phyloP scores from a whole-genome alignment of 257 asterid genomes.

The Knoxia roxburghii region DNA sequence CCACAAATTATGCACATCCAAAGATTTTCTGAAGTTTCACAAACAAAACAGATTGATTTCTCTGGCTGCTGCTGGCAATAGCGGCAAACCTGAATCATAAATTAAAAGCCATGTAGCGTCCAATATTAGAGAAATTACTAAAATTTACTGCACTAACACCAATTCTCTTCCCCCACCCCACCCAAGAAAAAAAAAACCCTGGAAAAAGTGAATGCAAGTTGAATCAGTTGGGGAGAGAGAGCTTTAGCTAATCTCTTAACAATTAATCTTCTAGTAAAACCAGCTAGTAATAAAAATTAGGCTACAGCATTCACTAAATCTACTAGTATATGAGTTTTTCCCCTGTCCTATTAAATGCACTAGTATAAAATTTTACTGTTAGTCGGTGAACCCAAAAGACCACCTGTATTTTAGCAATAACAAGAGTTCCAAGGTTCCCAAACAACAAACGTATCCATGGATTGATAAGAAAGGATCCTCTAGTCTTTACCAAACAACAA shows the following conservation, averaged over 20 bases:
- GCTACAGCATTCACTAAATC: neutral
- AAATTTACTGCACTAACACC: neutral
- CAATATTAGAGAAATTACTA: neutral
- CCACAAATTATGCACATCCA: slow-evolving; percentile 99
- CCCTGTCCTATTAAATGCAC: no score
- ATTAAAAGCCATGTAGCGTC: slow-evolving; percentile 16
- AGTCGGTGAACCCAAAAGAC: neutral
- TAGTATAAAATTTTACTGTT: neutral
- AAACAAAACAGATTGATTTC: slow-evolving; percentile 72
- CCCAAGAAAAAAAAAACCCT: neutral
- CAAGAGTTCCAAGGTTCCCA: neutral
- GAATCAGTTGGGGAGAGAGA: neutral
- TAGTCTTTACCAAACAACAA: neutral
- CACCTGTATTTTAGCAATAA: neutral
- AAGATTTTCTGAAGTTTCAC: slow-evolving; percentile 85
- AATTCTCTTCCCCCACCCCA: neutral
- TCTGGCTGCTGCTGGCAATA: slow-evolving; percentile 99
- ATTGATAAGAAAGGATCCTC: neutral
- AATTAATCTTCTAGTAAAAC: neutral
- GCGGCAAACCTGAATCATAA: slow-evolving; percentile 74
- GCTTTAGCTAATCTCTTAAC: neutral
- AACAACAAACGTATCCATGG: neutral
- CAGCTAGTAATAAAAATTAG: neutral
- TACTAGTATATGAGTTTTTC: no score
- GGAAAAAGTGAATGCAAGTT: neutral